Evolutionary conservation across 768 basidiomycete genomes (phyloP), one percentile per base, ranked within the genome.

Genomic region (Crassisporium funariophilum): DNA sequence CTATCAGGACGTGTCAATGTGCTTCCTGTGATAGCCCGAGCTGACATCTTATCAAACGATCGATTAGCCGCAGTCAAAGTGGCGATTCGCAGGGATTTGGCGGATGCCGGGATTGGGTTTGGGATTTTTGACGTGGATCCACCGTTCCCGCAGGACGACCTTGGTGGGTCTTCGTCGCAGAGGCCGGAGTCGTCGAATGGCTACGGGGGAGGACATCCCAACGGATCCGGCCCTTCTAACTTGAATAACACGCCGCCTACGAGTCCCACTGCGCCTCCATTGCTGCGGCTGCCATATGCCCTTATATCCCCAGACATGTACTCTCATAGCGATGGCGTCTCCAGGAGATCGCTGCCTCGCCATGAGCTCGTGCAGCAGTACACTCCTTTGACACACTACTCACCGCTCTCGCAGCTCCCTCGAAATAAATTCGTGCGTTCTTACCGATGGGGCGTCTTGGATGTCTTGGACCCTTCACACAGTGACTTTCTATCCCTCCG

Each of bases 401-500:
- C 62, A 25, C 64, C 64, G 41, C 52, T 68, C 47, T 65, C 69
- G 47, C 83, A 81, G 61, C 69, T 83, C 41, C 59, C 67, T 44
- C 76, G 77, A 34, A 84, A 83, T 42, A 85, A 82, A 63, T 89
- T 84, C 64, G 69, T 78, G 35, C 79, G 91, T 44, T 76, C 65
- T 54, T 93, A 89, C 66, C 81, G 90, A 37, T 95, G 92, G 92
- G 92, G 92, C 20, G 76, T 70, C 54, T 74, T 94, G 56, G 87
- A 92, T 61, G 85, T 90, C 36, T 71, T 92, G 56, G 86, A 94
- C 65, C 76, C 79, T 15, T 76, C 66, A 29, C 91, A 95, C 57
- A 85, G 83, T 59, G 93, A 95, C 66, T 94, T 95, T 65, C 58
- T 84, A 24, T 66, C 81, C 29, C 78, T 95, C 46, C 82, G 89